A percentile compares a stretch with the other conserved stretches of the same genome.
These are phyloP conservation scores for Prinsepia uniflora DNA, from an alignment of 306 rosid species.

Conservation along the genomic window DNA sequence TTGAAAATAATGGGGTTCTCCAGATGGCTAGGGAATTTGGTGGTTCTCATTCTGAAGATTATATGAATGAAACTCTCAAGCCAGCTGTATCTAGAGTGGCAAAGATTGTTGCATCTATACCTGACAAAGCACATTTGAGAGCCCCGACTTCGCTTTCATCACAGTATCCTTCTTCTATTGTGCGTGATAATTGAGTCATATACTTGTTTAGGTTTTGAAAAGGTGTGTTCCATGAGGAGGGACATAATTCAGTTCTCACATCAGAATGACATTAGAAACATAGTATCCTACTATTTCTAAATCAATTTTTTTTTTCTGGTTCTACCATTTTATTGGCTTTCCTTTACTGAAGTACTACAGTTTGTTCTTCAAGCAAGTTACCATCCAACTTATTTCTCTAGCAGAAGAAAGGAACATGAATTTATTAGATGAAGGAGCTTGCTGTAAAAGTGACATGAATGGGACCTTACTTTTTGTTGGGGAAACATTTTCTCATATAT, in stretches of 20 bases:
- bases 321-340: conserved; percentile 22
- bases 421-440: conserved; percentile 24
- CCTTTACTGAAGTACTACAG: conserved; percentile 59
- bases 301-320: conserved; percentile 3
- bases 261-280: conserved; percentile 16
- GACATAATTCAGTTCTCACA: conserved; percentile 11
- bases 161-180: conserved; percentile 64
- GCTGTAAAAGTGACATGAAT: conserved; percentile 28
- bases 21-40: conserved; percentile 76
- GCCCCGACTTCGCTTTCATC: conserved; percentile 60
- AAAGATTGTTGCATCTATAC: conserved; percentile 78
- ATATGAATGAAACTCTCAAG: conserved; percentile 29
- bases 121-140: conserved; percentile 81
- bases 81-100: conserved; percentile 56
- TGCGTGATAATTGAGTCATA: conserved; percentile 18
- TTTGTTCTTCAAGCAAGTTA: conserved; percentile 71
- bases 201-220: conserved; percentile 14
- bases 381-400: conserved; percentile 68
- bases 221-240: conserved; percentile 11
- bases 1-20: conserved; percentile 78
- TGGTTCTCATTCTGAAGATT: conserved; percentile 28
- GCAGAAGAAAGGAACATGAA: conserved; percentile 45
- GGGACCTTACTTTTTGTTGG: conserved; percentile 68
- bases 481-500: conserved; percentile 75
- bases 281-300: conserved; percentile 6